These are phyloP conservation scores for Aspergillus nidulans DNA, from an alignment of 495 filamentous ascomycete species.

Conservation along the genomic window DNA sequence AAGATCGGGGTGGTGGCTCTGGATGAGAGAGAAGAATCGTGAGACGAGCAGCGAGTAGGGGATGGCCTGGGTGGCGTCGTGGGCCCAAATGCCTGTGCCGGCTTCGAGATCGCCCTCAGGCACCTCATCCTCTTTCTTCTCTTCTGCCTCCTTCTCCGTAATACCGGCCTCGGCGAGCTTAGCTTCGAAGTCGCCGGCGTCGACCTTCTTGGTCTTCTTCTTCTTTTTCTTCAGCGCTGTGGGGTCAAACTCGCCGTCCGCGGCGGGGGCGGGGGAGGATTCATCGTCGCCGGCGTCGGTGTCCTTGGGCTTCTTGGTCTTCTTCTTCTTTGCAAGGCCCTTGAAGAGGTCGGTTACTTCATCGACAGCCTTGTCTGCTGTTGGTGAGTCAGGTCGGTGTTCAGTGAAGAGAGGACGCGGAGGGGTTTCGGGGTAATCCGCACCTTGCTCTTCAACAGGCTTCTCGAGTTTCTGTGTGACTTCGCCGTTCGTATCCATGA, in stretches of 20 bases:
- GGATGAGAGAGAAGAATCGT: slow-evolving; percentile 88
- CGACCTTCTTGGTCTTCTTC: slow-evolving; percentile 74
- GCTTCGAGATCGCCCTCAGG: slow-evolving; percentile 75
- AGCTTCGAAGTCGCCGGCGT: slow-evolving; percentile 73
- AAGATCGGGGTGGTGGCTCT: slow-evolving; percentile 92
- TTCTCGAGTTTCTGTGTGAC: slow-evolving; percentile 68
- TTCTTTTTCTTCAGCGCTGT: slow-evolving; percentile 89
- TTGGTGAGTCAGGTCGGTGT: background rate
- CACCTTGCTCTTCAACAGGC: slow-evolving; percentile 60
- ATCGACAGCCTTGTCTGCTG: slow-evolving; percentile 61
- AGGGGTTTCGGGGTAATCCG: slow-evolving; percentile 2
- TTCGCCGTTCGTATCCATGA: slow-evolving; percentile 80
- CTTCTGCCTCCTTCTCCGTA: slow-evolving; percentile 46
- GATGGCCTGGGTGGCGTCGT: slow-evolving; percentile 70
- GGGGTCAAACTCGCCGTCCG: slow-evolving; percentile 67
- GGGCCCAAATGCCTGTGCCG: slow-evolving; percentile 91
- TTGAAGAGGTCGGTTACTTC: slow-evolving; percentile 72
- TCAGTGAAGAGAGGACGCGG: background rate
- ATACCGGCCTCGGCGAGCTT: slow-evolving; percentile 72
- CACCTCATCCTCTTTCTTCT: slow-evolving; percentile 43
- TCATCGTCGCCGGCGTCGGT: slow-evolving; percentile 52
- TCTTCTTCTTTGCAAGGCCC: slow-evolving; percentile 85
- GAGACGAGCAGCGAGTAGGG: slow-evolving; percentile 77
- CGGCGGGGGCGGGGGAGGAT: slow-evolving; percentile 42
- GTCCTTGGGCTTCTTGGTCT: slow-evolving; percentile 61